These are phyloP conservation scores for Solanum megistacrolobum DNA, from an alignment of 257 asterid genomes.

Conservation along the genomic window DNA sequence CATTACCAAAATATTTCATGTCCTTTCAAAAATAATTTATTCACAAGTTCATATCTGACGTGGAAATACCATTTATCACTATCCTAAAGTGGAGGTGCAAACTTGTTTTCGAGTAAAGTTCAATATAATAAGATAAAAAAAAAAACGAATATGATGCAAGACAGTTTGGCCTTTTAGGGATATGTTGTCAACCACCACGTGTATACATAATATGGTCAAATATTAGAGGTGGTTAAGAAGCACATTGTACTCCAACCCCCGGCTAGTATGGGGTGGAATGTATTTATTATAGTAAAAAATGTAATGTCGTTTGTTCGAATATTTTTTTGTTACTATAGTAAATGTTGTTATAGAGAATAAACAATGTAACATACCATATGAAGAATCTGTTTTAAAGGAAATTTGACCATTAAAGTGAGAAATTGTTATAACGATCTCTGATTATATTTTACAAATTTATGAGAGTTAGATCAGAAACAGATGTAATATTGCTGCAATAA, in stretches of 20 bases:
- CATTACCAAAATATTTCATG: neutral
- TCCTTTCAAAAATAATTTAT: neutral
- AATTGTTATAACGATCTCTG: neutral
- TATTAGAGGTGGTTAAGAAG: neutral
- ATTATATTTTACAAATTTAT: too few species aligned
- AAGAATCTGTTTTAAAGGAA: neutral
- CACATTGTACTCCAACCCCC: neutral
- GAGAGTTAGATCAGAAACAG: neutral
- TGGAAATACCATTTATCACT: neutral
- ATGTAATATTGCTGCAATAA: neutral
- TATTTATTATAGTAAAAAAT: neutral
- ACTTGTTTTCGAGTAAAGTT: neutral
- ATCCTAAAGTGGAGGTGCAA: neutral
- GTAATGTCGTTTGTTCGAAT: neutral
- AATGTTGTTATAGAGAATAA: neutral
- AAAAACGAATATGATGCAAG: neutral
- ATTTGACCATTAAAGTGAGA: neutral
- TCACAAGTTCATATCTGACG: neutral
- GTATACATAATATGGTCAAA: neutral
- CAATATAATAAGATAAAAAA: neutral
- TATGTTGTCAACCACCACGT: neutral
- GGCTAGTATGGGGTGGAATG: neutral
- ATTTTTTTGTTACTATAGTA: too few species aligned
- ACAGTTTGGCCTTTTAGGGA: neutral
- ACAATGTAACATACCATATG: neutral